Percentiles rank a stretch among this genome's conserved stretches.
phyloP scores from a whole-genome alignment of 768 basidiomycete species.

The Sutorius australiensis region DNA sequence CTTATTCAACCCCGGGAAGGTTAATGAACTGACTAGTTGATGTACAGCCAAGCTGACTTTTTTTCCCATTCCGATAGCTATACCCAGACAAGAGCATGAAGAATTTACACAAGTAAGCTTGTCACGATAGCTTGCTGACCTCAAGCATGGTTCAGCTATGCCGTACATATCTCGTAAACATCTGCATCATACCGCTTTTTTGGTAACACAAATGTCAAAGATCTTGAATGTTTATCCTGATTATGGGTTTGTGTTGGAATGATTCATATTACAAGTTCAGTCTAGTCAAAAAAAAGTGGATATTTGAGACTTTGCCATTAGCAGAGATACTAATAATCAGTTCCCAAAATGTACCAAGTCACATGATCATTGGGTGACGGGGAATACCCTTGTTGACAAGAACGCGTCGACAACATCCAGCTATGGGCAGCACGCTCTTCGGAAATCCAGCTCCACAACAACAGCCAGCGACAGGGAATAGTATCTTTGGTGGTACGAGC shows the following conservation, averaged over 20 bases:
- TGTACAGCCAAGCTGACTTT: not conserved
- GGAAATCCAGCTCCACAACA: slow-evolving; percentile 24
- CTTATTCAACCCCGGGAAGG: slow-evolving; percentile 85
- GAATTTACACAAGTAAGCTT: not conserved
- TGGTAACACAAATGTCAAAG: too few species aligned
- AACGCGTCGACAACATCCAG: not conserved
- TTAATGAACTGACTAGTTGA: slow-evolving; percentile 16
- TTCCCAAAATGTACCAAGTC: not conserved
- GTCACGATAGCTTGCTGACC: not conserved
- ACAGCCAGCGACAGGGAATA: slow-evolving; percentile 20
- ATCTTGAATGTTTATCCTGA: too few species aligned
- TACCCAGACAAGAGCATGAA: slow-evolving; percentile 28
- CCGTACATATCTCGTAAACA: not conserved
- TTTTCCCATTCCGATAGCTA: slow-evolving; percentile 2
- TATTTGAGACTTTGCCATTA: too few species aligned
- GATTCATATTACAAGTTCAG: too few species aligned
- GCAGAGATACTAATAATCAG: too few species aligned
- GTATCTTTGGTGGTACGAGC: slow-evolving; percentile 25
- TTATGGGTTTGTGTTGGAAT: too few species aligned
- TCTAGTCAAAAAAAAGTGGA: too few species aligned
- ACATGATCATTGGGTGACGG: slow-evolving; percentile 7
- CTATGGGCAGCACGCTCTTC: slow-evolving; percentile 19
- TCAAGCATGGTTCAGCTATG: not conserved
- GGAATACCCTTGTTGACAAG: not conserved
- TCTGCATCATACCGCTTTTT: too few species aligned